A percentile compares a stretch with the other conserved stretches of the same genome.
Evolutionary conservation across 2,329 filamentous ascomycete genomes (phyloP).

Genomic region (Phoma sp.): DNA sequence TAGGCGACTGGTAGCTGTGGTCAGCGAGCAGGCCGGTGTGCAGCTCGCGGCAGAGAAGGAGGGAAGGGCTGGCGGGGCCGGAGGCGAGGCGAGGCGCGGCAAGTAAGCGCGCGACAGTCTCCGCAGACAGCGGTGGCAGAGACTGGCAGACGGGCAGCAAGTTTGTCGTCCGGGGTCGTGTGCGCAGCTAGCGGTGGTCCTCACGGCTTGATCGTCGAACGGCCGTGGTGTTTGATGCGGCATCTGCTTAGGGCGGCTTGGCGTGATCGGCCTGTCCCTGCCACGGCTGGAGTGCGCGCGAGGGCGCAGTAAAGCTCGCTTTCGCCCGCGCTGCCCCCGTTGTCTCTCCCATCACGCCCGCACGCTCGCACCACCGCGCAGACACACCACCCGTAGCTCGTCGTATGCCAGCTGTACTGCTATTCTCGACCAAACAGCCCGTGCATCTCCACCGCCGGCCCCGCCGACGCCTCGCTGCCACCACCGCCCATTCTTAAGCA

Average conservation of each 20-base stretch:
- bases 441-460: constrained; percentile 1
- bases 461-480: constrained; percentile 2
- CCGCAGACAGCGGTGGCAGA: constrained; percentile 14
- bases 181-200: constrained; percentile 15
- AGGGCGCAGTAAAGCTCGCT: neutral
- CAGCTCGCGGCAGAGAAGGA: constrained; percentile 24
- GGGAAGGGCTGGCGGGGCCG: constrained; percentile 27
- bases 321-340: no score
- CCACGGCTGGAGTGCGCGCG: neutral
- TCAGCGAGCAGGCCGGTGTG: no score
- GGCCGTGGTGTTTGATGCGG: constrained; percentile 13
- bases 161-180: constrained; percentile 18
- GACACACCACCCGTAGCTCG: neutral
- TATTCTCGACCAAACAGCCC: constrained; percentile 5
- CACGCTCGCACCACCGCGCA: neutral
- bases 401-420: neutral
- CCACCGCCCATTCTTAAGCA: constrained; percentile 6
- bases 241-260: neutral
- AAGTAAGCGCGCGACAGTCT: constrained; percentile 4
- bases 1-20: constrained; percentile 25
- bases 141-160: constrained; percentile 1
- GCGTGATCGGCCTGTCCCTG: neutral
- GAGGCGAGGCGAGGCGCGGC: constrained; percentile 19
- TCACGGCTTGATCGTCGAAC: neutral
- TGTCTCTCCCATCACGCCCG: neutral